Evolutionary conservation across 2,329 filamentous ascomycete genomes (phyloP).

Genomic region (Leptographium galeiforme): DNA sequence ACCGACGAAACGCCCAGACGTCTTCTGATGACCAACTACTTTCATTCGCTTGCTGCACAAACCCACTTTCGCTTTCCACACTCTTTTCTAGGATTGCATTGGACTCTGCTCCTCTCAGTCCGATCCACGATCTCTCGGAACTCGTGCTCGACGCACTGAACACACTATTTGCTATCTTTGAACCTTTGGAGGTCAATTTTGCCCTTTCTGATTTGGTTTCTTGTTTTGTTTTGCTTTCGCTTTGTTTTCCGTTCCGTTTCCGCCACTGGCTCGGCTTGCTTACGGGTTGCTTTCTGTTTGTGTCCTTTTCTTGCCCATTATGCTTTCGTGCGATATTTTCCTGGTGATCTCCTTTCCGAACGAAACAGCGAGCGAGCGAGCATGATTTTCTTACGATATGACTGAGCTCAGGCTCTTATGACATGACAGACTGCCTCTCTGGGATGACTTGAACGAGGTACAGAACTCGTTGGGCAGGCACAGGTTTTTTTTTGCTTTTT

Average conservation of each 20-base stretch:
- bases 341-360: slow-evolving; percentile 3
- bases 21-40: neutral
- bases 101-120: neutral
- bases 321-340: slow-evolving; percentile 1
- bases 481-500: neutral
- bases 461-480: slow-evolving; percentile 6
- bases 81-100: slow-evolving; percentile 8
- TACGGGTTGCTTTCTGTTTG: neutral
- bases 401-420: neutral
- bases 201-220: slow-evolving; percentile 3
- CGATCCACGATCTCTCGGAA: too few species aligned
- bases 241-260: slow-evolving; percentile 1
- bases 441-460: neutral
- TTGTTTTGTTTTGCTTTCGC: slow-evolving; percentile 10
- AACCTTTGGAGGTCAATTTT: neutral
- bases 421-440: slow-evolving; percentile 1
- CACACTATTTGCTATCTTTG: neutral
- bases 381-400: slow-evolving; percentile 8
- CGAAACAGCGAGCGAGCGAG: slow-evolving; percentile 6
- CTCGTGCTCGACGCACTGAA: too few species aligned
- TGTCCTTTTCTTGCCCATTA: slow-evolving; percentile 2
- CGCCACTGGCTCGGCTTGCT: slow-evolving; percentile 4
- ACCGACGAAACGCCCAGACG: neutral
- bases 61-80: neutral
- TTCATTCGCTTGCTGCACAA: neutral